phyloP scores from a whole-genome alignment of 169 alveolate species.

The Theileria annulata region DNA sequence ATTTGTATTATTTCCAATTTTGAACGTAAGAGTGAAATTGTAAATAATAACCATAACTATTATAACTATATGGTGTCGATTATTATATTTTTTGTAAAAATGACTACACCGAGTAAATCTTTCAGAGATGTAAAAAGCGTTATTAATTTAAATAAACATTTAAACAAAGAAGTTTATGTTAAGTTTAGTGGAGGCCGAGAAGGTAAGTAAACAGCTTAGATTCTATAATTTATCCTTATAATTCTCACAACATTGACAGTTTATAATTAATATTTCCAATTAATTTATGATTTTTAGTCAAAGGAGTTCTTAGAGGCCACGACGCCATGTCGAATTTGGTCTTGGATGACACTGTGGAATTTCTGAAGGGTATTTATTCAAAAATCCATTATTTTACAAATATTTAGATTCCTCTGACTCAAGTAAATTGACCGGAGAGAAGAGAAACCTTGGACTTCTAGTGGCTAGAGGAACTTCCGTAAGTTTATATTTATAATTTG shows the following conservation, averaged over 20 bases:
- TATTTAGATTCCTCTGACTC: constrained; percentile 80
- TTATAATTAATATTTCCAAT: background rate
- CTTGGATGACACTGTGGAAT: constrained; percentile 87
- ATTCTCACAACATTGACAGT: constrained; percentile 3
- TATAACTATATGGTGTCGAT: background rate
- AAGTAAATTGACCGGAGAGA: constrained; percentile 73
- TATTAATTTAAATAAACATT: constrained; percentile 75
- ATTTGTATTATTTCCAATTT: too few species aligned
- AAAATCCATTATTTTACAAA: background rate
- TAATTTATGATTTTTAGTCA: constrained; percentile 61
- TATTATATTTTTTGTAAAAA: constrained; percentile 1
- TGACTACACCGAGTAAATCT: constrained; percentile 64
- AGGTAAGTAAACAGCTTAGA: constrained; percentile 61
- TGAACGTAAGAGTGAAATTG: too few species aligned
- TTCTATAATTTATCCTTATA: background rate
- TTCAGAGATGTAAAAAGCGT: constrained; percentile 79
- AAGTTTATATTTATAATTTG: constrained; percentile 19
- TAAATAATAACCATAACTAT: background rate
- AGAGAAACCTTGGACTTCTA: constrained; percentile 82
- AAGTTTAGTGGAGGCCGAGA: constrained; percentile 86
- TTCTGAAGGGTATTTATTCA: constrained; percentile 75
- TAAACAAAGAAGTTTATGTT: constrained; percentile 82
- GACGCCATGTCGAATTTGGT: constrained; percentile 86
- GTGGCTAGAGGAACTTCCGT: constrained; percentile 91
- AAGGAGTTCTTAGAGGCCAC: constrained; percentile 86